phyloP scores from a whole-genome alignment of 176 grass and related monocot genomes.

The Bothriochloa decipiens region DNA sequence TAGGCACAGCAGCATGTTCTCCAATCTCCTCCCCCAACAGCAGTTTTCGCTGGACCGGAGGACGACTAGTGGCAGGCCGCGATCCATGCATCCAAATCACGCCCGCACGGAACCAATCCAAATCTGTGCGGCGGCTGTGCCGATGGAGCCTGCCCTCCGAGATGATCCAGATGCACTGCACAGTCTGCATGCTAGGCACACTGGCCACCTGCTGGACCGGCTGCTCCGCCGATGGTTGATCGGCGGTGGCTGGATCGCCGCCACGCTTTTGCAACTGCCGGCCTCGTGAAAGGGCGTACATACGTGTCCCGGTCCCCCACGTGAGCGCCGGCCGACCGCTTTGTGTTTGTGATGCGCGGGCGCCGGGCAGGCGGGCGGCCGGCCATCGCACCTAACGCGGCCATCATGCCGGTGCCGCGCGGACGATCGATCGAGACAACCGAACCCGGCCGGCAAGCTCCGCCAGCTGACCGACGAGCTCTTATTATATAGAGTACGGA shows the following conservation, averaged over 20 bases:
- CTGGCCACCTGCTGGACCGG: too few relatives aligned
- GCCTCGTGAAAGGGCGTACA: conserved; percentile 1
- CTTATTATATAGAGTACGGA: neutral
- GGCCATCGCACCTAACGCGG: conserved; percentile 20
- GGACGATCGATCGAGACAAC: neutral
- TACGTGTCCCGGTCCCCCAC: neutral
- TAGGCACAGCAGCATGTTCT: neutral
- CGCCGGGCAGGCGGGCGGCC: neutral
- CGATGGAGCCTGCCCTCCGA: neutral
- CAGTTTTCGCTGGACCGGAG: neutral
- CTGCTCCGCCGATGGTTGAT: too few relatives aligned
- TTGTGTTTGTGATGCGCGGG: neutral
- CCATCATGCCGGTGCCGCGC: conserved; percentile 5
- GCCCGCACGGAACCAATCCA: neutral
- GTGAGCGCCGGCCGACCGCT: neutral
- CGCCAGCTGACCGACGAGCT: neutral
- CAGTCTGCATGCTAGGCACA: too few relatives aligned
- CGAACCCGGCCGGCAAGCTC: neutral
- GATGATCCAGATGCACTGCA: too few relatives aligned
- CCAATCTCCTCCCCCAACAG: neutral
- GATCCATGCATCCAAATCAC: conserved; percentile 28
- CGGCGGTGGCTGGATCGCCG: neutral
- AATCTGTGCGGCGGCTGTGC: neutral
- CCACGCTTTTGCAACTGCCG: conserved; percentile 20
- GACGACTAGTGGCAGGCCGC: neutral